A percentile compares a stretch with the other conserved stretches of the same genome.
Evolutionary conservation across 257 asterid genomes (phyloP).

Genomic region (Mitragyna speciosa): DNA sequence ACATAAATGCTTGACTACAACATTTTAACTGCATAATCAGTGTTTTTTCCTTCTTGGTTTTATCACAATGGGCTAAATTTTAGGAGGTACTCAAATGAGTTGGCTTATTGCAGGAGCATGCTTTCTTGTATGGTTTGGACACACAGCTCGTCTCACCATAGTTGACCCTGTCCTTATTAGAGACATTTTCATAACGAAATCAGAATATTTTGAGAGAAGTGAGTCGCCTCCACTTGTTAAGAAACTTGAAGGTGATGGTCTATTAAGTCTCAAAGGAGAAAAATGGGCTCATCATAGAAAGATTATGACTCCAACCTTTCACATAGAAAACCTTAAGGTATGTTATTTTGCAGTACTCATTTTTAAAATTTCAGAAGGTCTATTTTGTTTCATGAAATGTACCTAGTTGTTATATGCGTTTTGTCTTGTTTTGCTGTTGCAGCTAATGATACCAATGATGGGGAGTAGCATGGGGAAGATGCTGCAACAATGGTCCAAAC

Average conservation of each 20-base stretch:
- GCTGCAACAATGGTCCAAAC: constrained; percentile 57
- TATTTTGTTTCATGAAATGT: too few relatives aligned
- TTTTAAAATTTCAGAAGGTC: too few relatives aligned
- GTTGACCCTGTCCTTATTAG: constrained; percentile 70
- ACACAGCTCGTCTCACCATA: constrained; percentile 67
- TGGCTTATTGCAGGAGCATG: constrained; percentile 49
- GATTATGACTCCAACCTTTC: constrained; percentile 74
- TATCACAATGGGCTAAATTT: not conserved
- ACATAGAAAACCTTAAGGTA: constrained; percentile 85
- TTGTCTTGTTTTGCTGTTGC: not conserved
- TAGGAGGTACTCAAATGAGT: not conserved
- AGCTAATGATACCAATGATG: constrained; percentile 85
- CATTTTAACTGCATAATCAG: too few relatives aligned
- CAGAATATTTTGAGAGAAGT: constrained; percentile 75
- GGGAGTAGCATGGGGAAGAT: constrained; percentile 60
- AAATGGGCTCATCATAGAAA: constrained; percentile 96
- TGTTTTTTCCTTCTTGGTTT: too few relatives aligned
- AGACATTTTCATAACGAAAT: constrained; percentile 64
- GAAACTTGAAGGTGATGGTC: constrained; percentile 88
- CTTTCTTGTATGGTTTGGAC: constrained; percentile 89
- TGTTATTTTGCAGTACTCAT: too few relatives aligned
- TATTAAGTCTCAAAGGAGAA: constrained; percentile 72
- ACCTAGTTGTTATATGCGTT: too few relatives aligned
- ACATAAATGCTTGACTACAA: too few relatives aligned
- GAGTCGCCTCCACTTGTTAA: constrained; percentile 74